Evolutionary conservation across 495 filamentous ascomycete species (phyloP), one percentile per base, ranked within the genome.

Genomic region (Halenospora varia): DNA sequence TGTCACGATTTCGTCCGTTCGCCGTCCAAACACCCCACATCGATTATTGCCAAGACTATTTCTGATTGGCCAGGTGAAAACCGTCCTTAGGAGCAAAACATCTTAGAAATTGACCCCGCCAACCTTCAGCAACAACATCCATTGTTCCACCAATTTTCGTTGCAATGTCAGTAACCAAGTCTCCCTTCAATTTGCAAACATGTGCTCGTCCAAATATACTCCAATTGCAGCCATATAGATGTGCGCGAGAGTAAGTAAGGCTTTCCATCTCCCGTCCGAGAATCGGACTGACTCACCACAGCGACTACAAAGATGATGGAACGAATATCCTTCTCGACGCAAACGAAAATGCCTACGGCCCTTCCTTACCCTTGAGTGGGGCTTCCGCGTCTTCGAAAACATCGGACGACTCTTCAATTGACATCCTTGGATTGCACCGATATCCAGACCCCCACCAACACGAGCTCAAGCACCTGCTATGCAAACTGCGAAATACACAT

Each of bases 281-380:
- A 49, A 25, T 19, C 19, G 8, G 18, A 8, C n/a, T 51, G 56
- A 60, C 71, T 74, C 35, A 74, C 49, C 29, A 44, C 48, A 96
- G 90, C 79, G 92, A 98, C 82, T 97, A 97, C 80, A 96, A 97
- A 79, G 94, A 98, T 68, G 88, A 98, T 67, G 95, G 94, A 62
- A 96, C 87, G 47, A 97, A 97, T 69, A 86, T 97, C 55, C 84
- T 98, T 25, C 88, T 98, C 56, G 94, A 98, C 67, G 94, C 95
- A 56, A 98, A 98, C 63, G 94, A 98, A 72, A 98, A 97, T 68
- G 92, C 94, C 51, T 96, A 87, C 71, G 94, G 95, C 1, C 92
- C 94, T 1, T 82, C 84, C 13, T 71, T 92, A 40, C 60, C 64
- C 23, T 48, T 72, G 23, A 19, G 53, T 24, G 17, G 18, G 10